A percentile compares a stretch with the other conserved stretches of the same genome.
Conservation (phyloP, 495 filamentous ascomycete genomes). For the Pyrenula aspistea region DNA sequence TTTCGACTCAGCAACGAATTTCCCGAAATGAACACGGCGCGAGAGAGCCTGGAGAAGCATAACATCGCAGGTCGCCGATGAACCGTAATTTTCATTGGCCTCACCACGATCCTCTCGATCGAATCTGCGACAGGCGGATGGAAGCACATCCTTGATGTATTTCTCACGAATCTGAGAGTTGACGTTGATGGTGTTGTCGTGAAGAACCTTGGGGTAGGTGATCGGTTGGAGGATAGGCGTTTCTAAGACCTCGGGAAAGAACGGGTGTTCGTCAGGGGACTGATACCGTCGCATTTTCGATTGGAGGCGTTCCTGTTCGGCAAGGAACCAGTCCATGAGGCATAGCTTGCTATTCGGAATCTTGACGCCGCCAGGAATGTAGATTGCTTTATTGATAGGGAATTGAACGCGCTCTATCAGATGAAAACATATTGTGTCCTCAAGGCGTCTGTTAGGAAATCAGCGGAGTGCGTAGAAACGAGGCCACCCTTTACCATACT, state of each 20-base stretch:
- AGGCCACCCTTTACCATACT: conserved; percentile 15
- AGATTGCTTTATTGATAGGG: conserved; percentile 82
- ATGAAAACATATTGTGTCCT: conserved; percentile 98
- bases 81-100: conserved; percentile 89
- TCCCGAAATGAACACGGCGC: conserved; percentile 90
- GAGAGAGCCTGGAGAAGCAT: conserved; percentile 83
- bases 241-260: conserved; percentile 78
- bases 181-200: conserved; percentile 83
- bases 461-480: background rate
- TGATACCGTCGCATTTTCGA: conserved; percentile 93
- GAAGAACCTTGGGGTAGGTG: conserved; percentile 81
- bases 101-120: conserved; percentile 70
- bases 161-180: conserved; percentile 76
- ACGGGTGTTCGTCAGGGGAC: conserved; percentile 93
- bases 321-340: conserved; percentile 89
- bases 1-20: conserved; percentile 98
- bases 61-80: conserved; percentile 83
- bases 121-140: conserved; percentile 62
- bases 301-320: conserved; percentile 79
- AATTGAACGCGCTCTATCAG: conserved; percentile 98
- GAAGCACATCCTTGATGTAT: conserved; percentile 76
- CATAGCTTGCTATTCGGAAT: conserved; percentile 63
- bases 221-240: conserved; percentile 77
- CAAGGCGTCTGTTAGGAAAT: conserved; percentile 56
- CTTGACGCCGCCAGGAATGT: conserved; percentile 62